Conservation (phyloP, 768 basidiomycete species). For the Daedalea quercina region DNA sequence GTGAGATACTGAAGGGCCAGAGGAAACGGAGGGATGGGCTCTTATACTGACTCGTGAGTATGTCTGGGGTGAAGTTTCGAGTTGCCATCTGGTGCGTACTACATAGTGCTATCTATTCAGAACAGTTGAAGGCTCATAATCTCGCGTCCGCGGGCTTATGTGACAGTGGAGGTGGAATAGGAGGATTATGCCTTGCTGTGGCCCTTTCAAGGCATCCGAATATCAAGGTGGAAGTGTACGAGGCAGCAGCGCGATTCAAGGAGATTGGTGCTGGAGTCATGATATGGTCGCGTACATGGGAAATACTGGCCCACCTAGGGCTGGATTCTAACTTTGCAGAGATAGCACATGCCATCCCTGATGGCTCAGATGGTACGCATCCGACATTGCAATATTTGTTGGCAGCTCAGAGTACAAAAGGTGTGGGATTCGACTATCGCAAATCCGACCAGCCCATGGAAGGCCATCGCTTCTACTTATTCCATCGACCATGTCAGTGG, state of each 20-base stretch:
- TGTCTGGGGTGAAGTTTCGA: conserved; percentile 15
- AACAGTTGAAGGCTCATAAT: no score
- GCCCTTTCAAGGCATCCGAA: conserved; percentile 20
- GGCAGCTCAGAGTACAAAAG: conserved; percentile 16
- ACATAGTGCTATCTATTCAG: no score
- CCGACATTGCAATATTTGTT: neutral
- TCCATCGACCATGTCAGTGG: conserved; percentile 34
- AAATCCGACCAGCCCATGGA: conserved; percentile 33
- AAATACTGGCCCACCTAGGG: conserved; percentile 19
- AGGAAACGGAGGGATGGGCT: no score
- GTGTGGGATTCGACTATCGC: conserved; percentile 39
- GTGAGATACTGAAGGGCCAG: no score
- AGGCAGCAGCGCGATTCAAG: conserved; percentile 34
- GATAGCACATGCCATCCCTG: conserved; percentile 19
- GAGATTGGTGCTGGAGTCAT: conserved; percentile 42
- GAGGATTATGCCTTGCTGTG: conserved; percentile 24
- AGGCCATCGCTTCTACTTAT: conserved; percentile 33
- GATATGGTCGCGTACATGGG: conserved; percentile 25
- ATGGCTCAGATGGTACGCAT: conserved; percentile 14
- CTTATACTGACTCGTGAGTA: neutral
- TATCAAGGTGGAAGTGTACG: conserved; percentile 24
- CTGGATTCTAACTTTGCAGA: conserved; percentile 17
- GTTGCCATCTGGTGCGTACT: conserved; percentile 32
- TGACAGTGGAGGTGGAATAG: conserved; percentile 27
- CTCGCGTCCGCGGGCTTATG: no score